A percentile compares a stretch with the other conserved stretches of the same genome.
These are phyloP conservation scores for Cicer judaicum DNA, from an alignment of 306 rosid species.

Conservation along the genomic window DNA sequence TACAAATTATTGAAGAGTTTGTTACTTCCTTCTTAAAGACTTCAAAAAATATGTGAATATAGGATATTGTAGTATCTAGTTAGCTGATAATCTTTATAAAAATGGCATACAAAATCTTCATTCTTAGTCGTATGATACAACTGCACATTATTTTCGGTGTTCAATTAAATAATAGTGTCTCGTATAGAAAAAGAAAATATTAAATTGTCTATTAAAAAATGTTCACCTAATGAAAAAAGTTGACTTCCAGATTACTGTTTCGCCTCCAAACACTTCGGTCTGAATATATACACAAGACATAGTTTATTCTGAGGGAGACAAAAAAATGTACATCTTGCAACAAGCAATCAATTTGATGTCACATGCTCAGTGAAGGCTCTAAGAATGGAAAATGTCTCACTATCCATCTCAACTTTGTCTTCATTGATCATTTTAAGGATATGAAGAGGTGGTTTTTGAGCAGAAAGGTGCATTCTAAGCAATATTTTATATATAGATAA, in stretches of 20 bases:
- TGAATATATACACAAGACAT: constrained; percentile 17
- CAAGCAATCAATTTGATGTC: constrained; percentile 13
- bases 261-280: constrained; percentile 28
- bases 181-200: not conserved
- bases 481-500: constrained; percentile 60
- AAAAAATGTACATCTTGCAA: constrained; percentile 1
- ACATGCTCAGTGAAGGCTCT: constrained; percentile 41
- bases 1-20: not conserved
- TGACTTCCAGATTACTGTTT: constrained; percentile 30
- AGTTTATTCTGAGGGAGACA: constrained; percentile 10
- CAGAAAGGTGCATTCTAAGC: constrained; percentile 61
- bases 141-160: not conserved
- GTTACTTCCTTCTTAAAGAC: not conserved
- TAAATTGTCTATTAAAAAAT: constrained; percentile 1
- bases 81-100: constrained; percentile 4
- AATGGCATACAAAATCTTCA: not conserved
- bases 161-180: not conserved
- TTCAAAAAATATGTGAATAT: not conserved
- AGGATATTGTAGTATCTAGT: constrained; percentile 11
- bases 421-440: constrained; percentile 65
- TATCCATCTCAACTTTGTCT: constrained; percentile 60
- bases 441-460: constrained; percentile 51
- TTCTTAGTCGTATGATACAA: constrained; percentile 1
- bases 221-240: constrained; percentile 12
- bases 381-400: constrained; percentile 58